These are phyloP conservation scores for Fusarium goolgardi DNA, from an alignment of 2,329 filamentous ascomycete species.

Conservation along the genomic window DNA sequence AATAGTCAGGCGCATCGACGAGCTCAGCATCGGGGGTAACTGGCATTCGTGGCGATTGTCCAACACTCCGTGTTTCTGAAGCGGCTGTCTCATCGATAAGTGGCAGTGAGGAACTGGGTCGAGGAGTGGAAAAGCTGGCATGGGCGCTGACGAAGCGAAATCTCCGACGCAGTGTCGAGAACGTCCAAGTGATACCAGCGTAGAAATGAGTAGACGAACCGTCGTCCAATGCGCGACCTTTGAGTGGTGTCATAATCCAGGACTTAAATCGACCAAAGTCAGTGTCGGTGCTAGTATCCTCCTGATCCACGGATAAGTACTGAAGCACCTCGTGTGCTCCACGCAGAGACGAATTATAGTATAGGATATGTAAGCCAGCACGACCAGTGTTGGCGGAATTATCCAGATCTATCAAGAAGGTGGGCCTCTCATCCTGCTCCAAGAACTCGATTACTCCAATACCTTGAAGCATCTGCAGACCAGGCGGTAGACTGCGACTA, in stretches of 20 bases:
- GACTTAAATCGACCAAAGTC: constrained; percentile 74
- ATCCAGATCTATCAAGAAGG: constrained; percentile 77
- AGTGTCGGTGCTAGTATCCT: constrained; percentile 55
- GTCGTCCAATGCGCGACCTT: constrained; percentile 64
- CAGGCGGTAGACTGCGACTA: constrained; percentile 58
- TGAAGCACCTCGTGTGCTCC: constrained; percentile 66
- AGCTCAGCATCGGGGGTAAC: constrained; percentile 50
- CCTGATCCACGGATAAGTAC: constrained; percentile 64
- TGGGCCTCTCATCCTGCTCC: constrained; percentile 80
- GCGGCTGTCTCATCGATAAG: constrained; percentile 52
- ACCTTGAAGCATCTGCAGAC: constrained; percentile 68
- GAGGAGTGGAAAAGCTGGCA: constrained; percentile 49
- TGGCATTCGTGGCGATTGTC: constrained; percentile 54
- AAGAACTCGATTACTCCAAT: constrained; percentile 78
- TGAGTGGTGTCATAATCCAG: constrained; percentile 72
- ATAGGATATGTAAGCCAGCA: constrained; percentile 70
- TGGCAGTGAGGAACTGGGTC: constrained; percentile 55
- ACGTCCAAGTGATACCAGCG: constrained; percentile 76
- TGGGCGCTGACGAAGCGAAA: constrained; percentile 75
- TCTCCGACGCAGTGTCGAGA: constrained; percentile 74
- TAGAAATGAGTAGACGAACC: constrained; percentile 68
- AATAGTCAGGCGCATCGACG: constrained; percentile 56
- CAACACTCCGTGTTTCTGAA: constrained; percentile 52
- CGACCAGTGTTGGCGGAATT: constrained; percentile 66
- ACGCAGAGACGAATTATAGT: constrained; percentile 75